Base-by-base conservation (phyloP, 495 filamentous ascomycete species). In the Trichoderma virens region DNA sequence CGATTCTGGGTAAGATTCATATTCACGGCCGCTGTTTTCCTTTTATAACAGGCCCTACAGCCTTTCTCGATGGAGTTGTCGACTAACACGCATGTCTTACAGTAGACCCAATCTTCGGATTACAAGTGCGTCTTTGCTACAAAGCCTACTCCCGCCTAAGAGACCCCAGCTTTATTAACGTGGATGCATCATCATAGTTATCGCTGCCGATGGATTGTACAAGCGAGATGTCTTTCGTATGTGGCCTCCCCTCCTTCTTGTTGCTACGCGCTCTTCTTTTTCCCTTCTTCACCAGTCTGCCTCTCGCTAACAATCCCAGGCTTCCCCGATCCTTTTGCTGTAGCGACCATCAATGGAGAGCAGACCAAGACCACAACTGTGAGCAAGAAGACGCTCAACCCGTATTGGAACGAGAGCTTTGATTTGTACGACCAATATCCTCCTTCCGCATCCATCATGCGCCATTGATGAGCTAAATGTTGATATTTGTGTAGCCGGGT, bases 381-480 rank as follows among this genome's bases (percentile, higher is more conserved):
- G 56, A 95, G 96, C 74, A 97, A 96, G 79, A 90, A 93, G 77
- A 98, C 94, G 2, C 78, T 98, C 77, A 98, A 97, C 73, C 94
- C 94, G 27, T 98, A 98, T 72, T 98, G 94, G 94, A 98, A 98
- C 75, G 95, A 98, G 78, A 90, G 85, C 70, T 98, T 98, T 76
- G 94, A 98, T 74, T 84, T 98, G 95, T 98, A 86, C 67, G 85
- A n/a, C 38, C 72, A 47, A 65, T 61, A n/a, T 35, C 18, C 60
- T 41, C 62, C 69, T 34, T 61, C 51, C 47, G n/a, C 7, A 16
- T 35, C 27, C 35, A 28, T 23, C 65, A 61, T 43, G 64, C 60
- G 16, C 3, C 39, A 54, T 51, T 59, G 45, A 13, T 23, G 11
- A 61, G 51, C 60, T 59, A 62, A 67, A 68, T 59, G 63, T 72